Conservation (phyloP, 2,329 filamentous ascomycete genomes). For the Ophiostoma triangulosporum region DNA sequence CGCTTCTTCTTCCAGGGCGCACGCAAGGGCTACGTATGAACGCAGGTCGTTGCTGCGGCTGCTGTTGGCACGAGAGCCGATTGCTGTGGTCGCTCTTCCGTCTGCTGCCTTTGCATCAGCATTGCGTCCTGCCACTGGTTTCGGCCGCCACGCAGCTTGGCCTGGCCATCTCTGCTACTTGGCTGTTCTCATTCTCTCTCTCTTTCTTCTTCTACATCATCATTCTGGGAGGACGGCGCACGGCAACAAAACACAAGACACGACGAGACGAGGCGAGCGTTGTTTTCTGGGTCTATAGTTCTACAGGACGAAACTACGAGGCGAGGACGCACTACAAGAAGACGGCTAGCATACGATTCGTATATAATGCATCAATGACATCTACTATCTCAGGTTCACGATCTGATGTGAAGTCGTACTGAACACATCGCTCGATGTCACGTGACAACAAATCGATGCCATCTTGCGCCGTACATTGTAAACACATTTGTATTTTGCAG, state of each 20-base stretch:
- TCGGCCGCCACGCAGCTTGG: not conserved
- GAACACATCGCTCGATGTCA: not conserved
- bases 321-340: not conserved
- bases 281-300: not conserved
- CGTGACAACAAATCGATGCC: not conserved
- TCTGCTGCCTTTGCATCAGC: not conserved
- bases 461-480: too few relatives aligned
- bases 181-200: not conserved
- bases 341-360: not conserved
- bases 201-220: not conserved
- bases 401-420: not conserved
- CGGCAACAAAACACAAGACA: not conserved
- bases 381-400: not conserved
- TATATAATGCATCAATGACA: conserved; percentile 4
- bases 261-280: not conserved
- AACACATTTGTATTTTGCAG: too few relatives aligned
- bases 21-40: conserved; percentile 55
- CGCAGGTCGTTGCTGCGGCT: not conserved
- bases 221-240: conserved; percentile 4
- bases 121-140: not conserved
- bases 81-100: not conserved
- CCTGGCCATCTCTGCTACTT: not conserved
- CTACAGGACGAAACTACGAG: not conserved
- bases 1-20: conserved; percentile 94
- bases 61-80: not conserved